Base-by-base conservation (phyloP, 441 rosid genomes). In the Biscutella laevigata region DNA sequence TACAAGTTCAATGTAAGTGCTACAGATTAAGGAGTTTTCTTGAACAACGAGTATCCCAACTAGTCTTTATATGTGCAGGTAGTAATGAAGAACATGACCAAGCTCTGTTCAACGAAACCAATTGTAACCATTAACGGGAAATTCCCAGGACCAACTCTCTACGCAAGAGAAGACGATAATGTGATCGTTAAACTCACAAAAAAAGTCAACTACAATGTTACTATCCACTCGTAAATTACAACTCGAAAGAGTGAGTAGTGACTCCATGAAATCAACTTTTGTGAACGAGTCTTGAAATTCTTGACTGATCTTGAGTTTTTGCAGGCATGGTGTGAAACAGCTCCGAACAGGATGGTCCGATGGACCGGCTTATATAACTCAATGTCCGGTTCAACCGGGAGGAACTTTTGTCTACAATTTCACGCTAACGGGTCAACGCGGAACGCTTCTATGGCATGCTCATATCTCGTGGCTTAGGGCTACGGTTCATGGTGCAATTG, bases 1-100 rank as follows among this genome's bases (percentile, higher is more conserved):
- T 82, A 78, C 63, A 74, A 67, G 27, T 84, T 87, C 74, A 69
- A 51, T 53, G 90, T 74, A 78, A 82, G 95, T 74, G 15, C 9
- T 19, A 35, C 40, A 25, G 10, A 25, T 58, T 27, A 34, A 1
- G 4, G 5, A 14, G 7, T 20, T 15, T 40, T 28, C 60, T 44
- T 58, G 28, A 28, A 25, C 2, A 7, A 17, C 16, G 38, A 30
- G 38, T 6, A n/a, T n/a, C n/a, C n/a, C n/a, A n/a, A n/a, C n/a
- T n/a, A n/a, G n/a, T n/a, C n/a, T n/a, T n/a, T n/a, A n/a, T n/a
- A n/a, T n/a, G 64, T n/a, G 36, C 64, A 76, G 81, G 81, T 79
- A 46, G 65, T 68, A 7, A 33, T 67, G 70, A 65, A 68, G 54
- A 76, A 76, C 53, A 54, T 26, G 49, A 76, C 79, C 26, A 74